Conservation (phyloP, 2,329 filamentous ascomycete genomes). For the Diplodia corticola region DNA sequence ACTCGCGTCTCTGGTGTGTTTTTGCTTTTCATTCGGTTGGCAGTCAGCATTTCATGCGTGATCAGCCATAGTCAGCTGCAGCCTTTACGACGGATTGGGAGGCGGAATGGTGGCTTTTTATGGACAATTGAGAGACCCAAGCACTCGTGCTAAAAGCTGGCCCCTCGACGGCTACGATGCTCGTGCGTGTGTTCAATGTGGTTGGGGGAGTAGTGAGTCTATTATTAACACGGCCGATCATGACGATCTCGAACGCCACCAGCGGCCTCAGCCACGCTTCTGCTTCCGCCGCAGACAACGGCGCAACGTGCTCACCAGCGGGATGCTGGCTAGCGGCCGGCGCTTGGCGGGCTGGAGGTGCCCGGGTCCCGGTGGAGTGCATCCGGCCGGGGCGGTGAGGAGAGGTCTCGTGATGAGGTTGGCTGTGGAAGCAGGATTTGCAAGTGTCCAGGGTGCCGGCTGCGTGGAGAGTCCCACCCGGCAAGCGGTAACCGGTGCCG, state of each 20-base stretch:
- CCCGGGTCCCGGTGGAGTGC: background rate
- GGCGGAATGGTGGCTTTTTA: constrained; percentile 6
- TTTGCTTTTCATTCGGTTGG: constrained; percentile 18
- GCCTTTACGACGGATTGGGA: constrained; percentile 10
- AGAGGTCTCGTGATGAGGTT: background rate
- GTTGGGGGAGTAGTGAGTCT: background rate
- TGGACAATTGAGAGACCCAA: constrained; percentile 19
- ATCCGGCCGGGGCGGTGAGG: background rate
- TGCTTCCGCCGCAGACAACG: constrained; percentile 15
- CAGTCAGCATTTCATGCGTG: constrained; percentile 19
- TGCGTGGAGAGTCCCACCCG: background rate
- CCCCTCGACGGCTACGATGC: background rate
- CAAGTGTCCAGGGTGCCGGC: background rate
- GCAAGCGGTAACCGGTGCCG: background rate
- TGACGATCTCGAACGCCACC: constrained; percentile 18
- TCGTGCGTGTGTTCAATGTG: background rate
- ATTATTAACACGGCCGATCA: constrained; percentile 5
- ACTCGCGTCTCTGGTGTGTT: constrained; percentile 8
- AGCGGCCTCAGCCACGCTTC: background rate
- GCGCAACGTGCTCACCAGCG: constrained; percentile 5
- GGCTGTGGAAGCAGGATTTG: background rate
- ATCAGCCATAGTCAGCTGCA: constrained; percentile 12
- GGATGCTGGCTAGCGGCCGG: constrained; percentile 20
- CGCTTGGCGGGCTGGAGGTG: background rate
- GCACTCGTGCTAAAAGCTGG: constrained; percentile 5